Base-by-base conservation (phyloP, 768 basidiomycete genomes). In the Phallus indusiatus region DNA sequence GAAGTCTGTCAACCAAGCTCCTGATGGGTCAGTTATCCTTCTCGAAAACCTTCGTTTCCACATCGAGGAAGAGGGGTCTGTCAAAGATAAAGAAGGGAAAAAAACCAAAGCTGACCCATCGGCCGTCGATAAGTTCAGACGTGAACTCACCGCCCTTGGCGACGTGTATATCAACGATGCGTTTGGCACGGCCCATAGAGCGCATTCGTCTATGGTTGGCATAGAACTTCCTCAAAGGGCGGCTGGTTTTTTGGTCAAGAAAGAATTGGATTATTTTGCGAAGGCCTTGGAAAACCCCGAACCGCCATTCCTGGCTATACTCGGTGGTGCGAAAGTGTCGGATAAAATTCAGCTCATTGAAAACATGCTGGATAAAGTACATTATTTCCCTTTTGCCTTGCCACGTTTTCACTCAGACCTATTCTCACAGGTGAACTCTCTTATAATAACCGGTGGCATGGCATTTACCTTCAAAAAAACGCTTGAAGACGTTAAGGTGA, bases 301-400 rank as follows among this genome's bases (percentile, higher is more conserved):
- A 67, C 77, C 89, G 47, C 95, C 95, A 14, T 99, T 99, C 87
- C 81, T 99, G 55, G 95, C 94, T 53, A 99, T 98, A 69, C 85
- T 98, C 58, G 95, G 95, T 66, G 95, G 95, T 68, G 95, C 95
- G 57, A 99, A 99, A 76, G 93, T 99, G 50, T 95, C 93, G 17
- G 95, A 99, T 76, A 99, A 99, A 78, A 96, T 99, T 65, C 90
- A 94, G 71, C 78, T 99, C 60, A 99, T 99, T 70, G 94, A 99
- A 67, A 96, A 96, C 78, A 88, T 99, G 89, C 79, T 99, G 64
- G 95, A 97, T 77, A 94, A 98, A 82, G 92, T 87, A 63, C 20
- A 73, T 60, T 22, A 34, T 20, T 36, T 20, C 33, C 46, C 5
- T 12, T 42, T 18, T 14, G 20, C 28, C 46, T 17, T 20, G 20